Percentiles rank a stretch among this genome's conserved stretches.
phyloP scores from a whole-genome alignment of 2,329 filamentous ascomycete species.

The Penicillium vulpinum region DNA sequence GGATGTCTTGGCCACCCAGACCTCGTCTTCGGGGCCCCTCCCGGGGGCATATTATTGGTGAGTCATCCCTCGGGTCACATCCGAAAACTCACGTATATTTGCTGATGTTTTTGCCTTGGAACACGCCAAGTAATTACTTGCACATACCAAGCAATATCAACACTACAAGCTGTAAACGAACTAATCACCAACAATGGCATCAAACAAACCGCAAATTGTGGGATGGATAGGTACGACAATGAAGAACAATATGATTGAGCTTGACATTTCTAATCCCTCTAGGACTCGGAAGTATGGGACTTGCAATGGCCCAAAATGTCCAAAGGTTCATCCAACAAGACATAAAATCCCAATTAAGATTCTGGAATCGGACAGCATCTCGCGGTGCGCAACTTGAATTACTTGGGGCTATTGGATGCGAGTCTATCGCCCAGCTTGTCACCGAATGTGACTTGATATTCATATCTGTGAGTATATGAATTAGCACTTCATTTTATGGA shows the following conservation, averaged over 20 bases:
- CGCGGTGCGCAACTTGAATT: slow-evolving; percentile 5
- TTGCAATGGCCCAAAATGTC: slow-evolving; percentile 14
- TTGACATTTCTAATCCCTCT: neutral
- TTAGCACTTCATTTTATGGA: neutral
- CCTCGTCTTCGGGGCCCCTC: neutral
- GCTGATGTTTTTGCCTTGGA: neutral
- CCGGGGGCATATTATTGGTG: neutral
- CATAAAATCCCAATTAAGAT: neutral
- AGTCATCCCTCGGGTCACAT: slow-evolving; percentile 7
- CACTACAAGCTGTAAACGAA: neutral
- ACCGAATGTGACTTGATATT: slow-evolving; percentile 9
- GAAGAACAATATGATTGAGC: neutral
- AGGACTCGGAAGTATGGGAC: slow-evolving; percentile 17
- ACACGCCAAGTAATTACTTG: neutral
- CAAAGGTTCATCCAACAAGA: slow-evolving; percentile 6
- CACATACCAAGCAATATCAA: neutral
- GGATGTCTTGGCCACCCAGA: neutral
- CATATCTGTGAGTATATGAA: slow-evolving; percentile 11
- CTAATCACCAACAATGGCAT: neutral
- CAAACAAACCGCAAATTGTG: neutral
- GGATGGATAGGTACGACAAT: slow-evolving; percentile 12
- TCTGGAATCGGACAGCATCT: slow-evolving; percentile 13
- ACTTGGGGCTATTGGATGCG: slow-evolving; percentile 5
- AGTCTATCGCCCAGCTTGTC: slow-evolving; percentile 8
- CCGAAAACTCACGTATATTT: neutral